A percentile compares a stretch with the other conserved stretches of the same genome.
Conservation (phyloP, 371 early-diverging fungal species). For the Capniomyces stellatus region DNA sequence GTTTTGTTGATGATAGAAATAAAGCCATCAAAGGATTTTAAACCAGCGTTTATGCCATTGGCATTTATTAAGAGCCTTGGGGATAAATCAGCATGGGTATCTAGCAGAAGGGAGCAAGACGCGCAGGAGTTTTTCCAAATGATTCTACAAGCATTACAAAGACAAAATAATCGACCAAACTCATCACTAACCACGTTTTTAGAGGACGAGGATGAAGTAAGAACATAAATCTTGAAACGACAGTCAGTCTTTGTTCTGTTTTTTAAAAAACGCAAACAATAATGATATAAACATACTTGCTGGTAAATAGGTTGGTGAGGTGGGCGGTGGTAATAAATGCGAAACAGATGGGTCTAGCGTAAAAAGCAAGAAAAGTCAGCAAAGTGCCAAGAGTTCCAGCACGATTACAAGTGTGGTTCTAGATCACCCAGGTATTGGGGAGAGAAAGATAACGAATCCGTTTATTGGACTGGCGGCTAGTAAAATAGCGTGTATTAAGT, state of each 20-base stretch:
- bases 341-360: too few species aligned
- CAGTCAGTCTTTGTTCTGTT: background rate
- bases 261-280: background rate
- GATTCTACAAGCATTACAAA: conserved; percentile 27
- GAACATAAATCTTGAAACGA: too few species aligned
- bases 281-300: background rate
- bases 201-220: too few species aligned
- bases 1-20: background rate
- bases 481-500: conserved; percentile 38
- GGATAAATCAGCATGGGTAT: conserved; percentile 15
- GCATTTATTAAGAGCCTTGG: conserved; percentile 15
- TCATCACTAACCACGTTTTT: conserved; percentile 2
- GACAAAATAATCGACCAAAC: conserved; percentile 11
- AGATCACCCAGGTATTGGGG: too few species aligned
- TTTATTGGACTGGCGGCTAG: conserved; percentile 43
- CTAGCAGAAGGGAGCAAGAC: conserved; percentile 45
- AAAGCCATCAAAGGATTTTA: background rate
- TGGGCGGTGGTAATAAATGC: too few species aligned
- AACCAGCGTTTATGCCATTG: conserved; percentile 9
- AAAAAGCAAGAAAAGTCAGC: too few species aligned
- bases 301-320: too few species aligned
- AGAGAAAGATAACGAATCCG: conserved; percentile 23
- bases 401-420: too few species aligned
- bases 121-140: conserved; percentile 86
- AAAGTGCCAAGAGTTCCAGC: too few species aligned